Evolutionary conservation across 257 asterid genomes (phyloP).

Genomic region (Agastache rugosa): DNA sequence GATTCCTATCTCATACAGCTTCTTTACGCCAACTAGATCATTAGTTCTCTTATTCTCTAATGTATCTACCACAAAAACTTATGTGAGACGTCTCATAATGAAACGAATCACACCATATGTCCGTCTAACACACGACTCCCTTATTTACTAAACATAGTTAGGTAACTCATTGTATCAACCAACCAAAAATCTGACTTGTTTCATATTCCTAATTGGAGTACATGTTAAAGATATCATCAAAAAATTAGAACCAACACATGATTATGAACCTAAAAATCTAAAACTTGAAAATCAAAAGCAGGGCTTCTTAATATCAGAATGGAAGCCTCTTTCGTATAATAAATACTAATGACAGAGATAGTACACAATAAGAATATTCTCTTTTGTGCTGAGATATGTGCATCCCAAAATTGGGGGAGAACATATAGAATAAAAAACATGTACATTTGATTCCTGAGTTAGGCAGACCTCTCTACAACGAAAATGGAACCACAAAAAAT

Average conservation of each 20-base stretch:
- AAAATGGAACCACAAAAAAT: conserved; percentile 43
- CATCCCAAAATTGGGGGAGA: conserved; percentile 46
- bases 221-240: neutral
- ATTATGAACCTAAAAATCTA: neutral
- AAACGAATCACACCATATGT: too few relatives aligned
- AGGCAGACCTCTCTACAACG: conserved; percentile 36
- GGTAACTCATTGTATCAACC: too few relatives aligned
- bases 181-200: too few relatives aligned
- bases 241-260: neutral
- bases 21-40: too few relatives aligned
- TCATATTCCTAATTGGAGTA: too few relatives aligned
- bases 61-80: too few relatives aligned
- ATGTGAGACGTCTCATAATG: too few relatives aligned
- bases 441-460: conserved; percentile 59
- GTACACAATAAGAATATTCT: conserved; percentile 16
- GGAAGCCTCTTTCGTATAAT: conserved; percentile 41
- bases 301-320: conserved; percentile 45
- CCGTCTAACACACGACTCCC: too few relatives aligned
- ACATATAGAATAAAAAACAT: conserved; percentile 42
- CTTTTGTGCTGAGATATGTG: conserved; percentile 45
- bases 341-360: conserved; percentile 34
- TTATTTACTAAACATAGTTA: too few relatives aligned
- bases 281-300: conserved; percentile 34
- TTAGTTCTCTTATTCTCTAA: too few relatives aligned
- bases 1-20: too few relatives aligned